Conservation (phyloP, 352 stramenopile species). For the Peronospora destructor region DNA sequence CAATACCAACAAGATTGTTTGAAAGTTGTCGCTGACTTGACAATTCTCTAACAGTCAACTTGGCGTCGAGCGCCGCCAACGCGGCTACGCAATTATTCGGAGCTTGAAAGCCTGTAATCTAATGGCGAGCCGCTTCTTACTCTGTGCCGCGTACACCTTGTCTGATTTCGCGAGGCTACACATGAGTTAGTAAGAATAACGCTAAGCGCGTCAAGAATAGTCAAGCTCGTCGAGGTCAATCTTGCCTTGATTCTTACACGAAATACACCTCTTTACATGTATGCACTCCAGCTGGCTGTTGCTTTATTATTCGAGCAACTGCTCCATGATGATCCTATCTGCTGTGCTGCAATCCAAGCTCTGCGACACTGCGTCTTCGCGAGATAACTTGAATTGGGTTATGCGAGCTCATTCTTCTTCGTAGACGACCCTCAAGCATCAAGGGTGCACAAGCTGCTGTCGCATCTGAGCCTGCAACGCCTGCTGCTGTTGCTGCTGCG, state of each 20-base stretch:
- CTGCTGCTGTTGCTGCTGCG: constrained; percentile 42
- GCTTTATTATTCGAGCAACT: constrained; percentile 26
- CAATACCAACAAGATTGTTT: too few relatives aligned
- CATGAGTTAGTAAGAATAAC: too few relatives aligned
- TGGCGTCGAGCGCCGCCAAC: too few relatives aligned
- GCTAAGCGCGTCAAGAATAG: too few relatives aligned
- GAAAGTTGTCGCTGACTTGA: too few relatives aligned
- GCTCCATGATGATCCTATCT: constrained; percentile 15
- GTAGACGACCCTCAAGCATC: constrained; percentile 7
- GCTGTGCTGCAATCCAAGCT: constrained; percentile 9
- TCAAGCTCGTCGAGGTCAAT: background rate
- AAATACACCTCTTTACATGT: background rate
- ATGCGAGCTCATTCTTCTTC: constrained; percentile 8
- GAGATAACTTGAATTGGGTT: constrained; percentile 3
- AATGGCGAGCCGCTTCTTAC: too few relatives aligned
- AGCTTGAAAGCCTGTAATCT: too few relatives aligned
- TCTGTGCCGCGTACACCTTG: too few relatives aligned
- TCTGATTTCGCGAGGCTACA: background rate
- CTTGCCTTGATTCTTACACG: background rate
- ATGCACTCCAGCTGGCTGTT: constrained; percentile 15
- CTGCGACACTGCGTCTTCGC: constrained; percentile 7
- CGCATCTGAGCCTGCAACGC: constrained; percentile 35
- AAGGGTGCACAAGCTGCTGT: constrained; percentile 34
- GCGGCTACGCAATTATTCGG: too few relatives aligned
- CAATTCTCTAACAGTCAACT: too few relatives aligned